Base-by-base conservation (phyloP, 1,284 basidiomycete genomes). In the Apiotrichum mycotoxinovorans region DNA sequence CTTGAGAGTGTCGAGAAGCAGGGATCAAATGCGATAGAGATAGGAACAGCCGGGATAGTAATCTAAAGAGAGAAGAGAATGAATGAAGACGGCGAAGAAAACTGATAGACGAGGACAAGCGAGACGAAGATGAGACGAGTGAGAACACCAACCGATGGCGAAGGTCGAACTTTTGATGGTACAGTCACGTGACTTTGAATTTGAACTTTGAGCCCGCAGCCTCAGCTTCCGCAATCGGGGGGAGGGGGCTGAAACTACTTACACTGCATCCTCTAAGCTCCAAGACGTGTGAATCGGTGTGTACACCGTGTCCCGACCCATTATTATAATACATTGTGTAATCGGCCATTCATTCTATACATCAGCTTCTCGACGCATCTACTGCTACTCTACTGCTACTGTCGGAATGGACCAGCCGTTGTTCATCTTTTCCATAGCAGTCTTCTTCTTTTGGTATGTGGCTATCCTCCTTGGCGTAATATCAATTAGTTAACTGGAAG, bases 381-480 rank as follows among this genome's bases (percentile, higher is more conserved):
- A 22, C 14, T 41, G 40, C 5, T 20, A 20, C 20, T 41, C 40
- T 22, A 41, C n/a, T 8, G 40, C 26, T 8, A 45, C 23, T n/a
- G n/a, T n/a, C 30, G 7, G 12, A 12, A 75, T 76, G 74, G 73
- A 74, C 60, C 61, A 71, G 41, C 49, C 61, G 3, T 61, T 76
- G 11, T 68, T 74, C 57, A 45, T 73, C 34, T 68, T 76, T 53
- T 58, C 60, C 20, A 40, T 73, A 3, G 52, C 70, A 20, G 64
- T 58, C 27, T 67, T 65, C 33, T 63, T 75, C 45, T 43, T 75
- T 51, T 56, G 66, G 73, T 75, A 20, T 34, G 66, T 58, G 23
- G 7, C 20, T 23, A 7, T 45, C 11, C 44, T 34, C 15, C 1
- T 18, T 37, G 25, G 4, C 26, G 30, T 10, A 11, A 45, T 20